Evolutionary conservation across 2,329 filamentous ascomycete species (phyloP), one percentile per base, ranked within the genome.

Genomic region (Epichloe hybrida): DNA sequence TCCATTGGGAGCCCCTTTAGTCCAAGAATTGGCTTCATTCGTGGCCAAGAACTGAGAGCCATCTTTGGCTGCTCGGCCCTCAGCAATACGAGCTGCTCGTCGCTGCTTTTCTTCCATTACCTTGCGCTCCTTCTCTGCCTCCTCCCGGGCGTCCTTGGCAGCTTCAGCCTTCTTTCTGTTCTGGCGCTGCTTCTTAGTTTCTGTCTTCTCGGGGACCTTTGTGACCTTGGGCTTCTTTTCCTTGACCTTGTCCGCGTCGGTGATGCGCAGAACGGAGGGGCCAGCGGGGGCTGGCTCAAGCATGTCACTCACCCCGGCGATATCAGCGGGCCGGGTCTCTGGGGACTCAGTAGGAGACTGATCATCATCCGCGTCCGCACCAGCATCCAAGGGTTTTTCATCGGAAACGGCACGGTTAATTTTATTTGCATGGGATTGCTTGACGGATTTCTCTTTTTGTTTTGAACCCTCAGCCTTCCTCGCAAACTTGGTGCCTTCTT

Each of bases 131-230:
- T 82, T 79, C 70, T 96, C 90, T 1, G 84, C 80, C 59, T 86
- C 84, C 63, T 90, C 84, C 34, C 86, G 81, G 52, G 79, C 75
- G 34, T 75, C 73, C 74, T 88, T 93, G 61, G 82, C 81, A 52
- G 81, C 84, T 69, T 95, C 89, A 38, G 79, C 82, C 80, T 95
- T 96, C 72, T 85, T 81, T 58, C 84, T 80, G 72, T 95, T 93
- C 73, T 96, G 90, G 53, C 89, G 83, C 72, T 95, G 88, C 75
- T 96, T 96, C 84, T 96, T 96, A 20, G 84, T 86, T 74, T 95
- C 86, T 17, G 77, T 78, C 46, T 78, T 76, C 66, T 87, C 81
- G 56, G 79, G 74, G 40, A 75, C 71, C 70, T 83, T 80, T 57
- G 74, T 69, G 60, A 77, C 73, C 69, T 81, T 81, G 55, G 75